These are phyloP conservation scores for Rhinocladiella similis DNA, from an alignment of 2,329 filamentous ascomycete genomes.

Conservation along the genomic window DNA sequence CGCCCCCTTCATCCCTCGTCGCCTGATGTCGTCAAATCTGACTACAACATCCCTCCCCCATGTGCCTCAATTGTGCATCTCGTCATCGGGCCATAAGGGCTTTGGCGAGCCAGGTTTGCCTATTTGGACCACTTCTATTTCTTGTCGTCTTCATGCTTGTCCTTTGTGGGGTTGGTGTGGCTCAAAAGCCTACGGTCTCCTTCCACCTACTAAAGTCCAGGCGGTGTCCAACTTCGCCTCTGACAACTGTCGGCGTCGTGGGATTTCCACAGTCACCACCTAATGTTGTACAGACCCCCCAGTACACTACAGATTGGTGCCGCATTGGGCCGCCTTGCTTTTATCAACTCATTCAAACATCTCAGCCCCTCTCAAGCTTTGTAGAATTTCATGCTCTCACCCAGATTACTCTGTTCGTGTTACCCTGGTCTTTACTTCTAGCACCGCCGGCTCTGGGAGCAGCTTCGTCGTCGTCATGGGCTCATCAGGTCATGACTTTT, in stretches of 20 bases:
- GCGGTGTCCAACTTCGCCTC: not conserved
- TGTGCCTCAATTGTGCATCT: not conserved
- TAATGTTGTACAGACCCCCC: not conserved
- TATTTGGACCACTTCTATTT: not conserved
- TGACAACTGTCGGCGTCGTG: not conserved
- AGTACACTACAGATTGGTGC: not conserved
- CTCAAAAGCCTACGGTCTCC: not conserved
- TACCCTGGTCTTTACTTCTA: no score
- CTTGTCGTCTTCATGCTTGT: not conserved
- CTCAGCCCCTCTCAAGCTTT: no score
- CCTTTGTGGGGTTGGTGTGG: not conserved
- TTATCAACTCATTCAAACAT: not conserved
- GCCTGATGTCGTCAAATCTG: not conserved
- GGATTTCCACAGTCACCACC: not conserved
- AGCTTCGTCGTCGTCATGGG: not conserved
- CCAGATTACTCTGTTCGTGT: no score
- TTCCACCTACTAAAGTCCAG: not conserved
- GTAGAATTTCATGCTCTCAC: not conserved
- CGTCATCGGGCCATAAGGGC: no score
- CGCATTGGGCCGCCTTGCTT: not conserved
- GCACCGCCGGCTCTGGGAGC: no score
- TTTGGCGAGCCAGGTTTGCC: no score
- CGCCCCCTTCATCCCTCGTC: not conserved
- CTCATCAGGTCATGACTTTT: slow-evolving; percentile 8
- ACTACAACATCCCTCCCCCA: not conserved